These are phyloP conservation scores for Pythium graminicola DNA, from an alignment of 352 stramenopile genomes.

Conservation along the genomic window DNA sequence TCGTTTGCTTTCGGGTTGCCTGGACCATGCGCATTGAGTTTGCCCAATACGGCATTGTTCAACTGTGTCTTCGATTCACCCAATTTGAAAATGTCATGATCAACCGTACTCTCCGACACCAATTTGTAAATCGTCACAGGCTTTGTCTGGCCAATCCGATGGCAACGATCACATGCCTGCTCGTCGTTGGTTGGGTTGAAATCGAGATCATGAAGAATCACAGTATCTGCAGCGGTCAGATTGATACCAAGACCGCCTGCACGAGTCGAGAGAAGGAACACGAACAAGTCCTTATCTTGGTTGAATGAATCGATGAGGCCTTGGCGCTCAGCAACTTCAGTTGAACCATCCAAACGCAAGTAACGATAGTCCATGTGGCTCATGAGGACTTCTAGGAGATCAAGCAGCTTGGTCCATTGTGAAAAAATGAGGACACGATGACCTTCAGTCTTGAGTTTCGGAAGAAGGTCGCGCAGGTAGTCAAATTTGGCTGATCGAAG, in stretches of 20 bases:
- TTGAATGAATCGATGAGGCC: constrained; percentile 82
- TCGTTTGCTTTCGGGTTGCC: constrained; percentile 24
- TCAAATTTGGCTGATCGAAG: constrained; percentile 94
- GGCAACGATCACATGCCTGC: constrained; percentile 85
- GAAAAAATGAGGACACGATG: constrained; percentile 97
- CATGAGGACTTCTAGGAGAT: constrained; percentile 90
- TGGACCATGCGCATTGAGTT: constrained; percentile 61
- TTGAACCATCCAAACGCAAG: constrained; percentile 73
- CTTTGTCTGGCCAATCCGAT: constrained; percentile 88
- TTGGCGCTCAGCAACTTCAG: constrained; percentile 66
- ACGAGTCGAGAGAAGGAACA: constrained; percentile 96
- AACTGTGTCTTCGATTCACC: constrained; percentile 81
- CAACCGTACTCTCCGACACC: constrained; percentile 85
- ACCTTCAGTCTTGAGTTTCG: constrained; percentile 74
- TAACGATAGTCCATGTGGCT: constrained; percentile 67
- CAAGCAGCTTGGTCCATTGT: constrained; percentile 93
- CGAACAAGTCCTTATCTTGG: constrained; percentile 90
- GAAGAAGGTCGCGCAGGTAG: constrained; percentile 83
- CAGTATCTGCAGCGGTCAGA: constrained; percentile 88
- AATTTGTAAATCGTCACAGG: constrained; percentile 91
- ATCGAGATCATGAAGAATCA: constrained; percentile 85
- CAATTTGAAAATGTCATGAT: constrained; percentile 89
- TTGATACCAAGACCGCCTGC: constrained; percentile 98
- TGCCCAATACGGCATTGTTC: constrained; percentile 79
- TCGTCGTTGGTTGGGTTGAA: constrained; percentile 85